Conservation (phyloP, 1,284 basidiomycete species). For the Lignosus rhinocerotis region DNA sequence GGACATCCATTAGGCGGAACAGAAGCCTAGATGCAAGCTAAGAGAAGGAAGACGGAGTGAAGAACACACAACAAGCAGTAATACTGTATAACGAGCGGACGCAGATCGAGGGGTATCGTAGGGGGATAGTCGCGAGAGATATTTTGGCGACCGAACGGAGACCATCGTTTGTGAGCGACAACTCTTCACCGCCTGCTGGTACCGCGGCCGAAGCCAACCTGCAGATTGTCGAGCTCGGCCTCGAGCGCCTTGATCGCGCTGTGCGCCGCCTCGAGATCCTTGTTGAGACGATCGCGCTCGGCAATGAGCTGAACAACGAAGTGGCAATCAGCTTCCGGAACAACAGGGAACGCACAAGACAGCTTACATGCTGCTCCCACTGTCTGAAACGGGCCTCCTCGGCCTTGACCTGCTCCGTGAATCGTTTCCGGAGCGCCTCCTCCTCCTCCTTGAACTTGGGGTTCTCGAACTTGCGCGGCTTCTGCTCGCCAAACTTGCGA, state of each 20-base stretch:
- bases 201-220: conserved; percentile 81
- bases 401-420: conserved; percentile 99
- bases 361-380: conserved; percentile 96
- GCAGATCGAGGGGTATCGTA: conserved; percentile 23
- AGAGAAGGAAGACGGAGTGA: too few species aligned
- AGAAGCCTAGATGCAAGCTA: background rate
- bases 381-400: conserved; percentile 98
- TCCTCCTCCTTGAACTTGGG: conserved; percentile 99
- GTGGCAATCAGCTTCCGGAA: conserved; percentile 4
- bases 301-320: conserved; percentile 77
- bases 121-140: background rate
- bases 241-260: conserved; percentile 90
- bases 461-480: conserved; percentile 99
- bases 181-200: conserved; percentile 60
- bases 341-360: background rate
- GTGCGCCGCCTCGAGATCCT: conserved; percentile 92
- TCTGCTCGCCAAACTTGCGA: conserved; percentile 97
- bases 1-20: conserved; percentile 1
- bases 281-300: conserved; percentile 96
- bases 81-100: conserved; percentile 21
- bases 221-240: conserved; percentile 85
- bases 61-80: conserved; percentile 15
- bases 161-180: background rate
- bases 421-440: conserved; percentile 92
- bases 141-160: conserved; percentile 6